Base-by-base conservation (phyloP, 306 rosid genomes). In the Fragaria iinumae region DNA sequence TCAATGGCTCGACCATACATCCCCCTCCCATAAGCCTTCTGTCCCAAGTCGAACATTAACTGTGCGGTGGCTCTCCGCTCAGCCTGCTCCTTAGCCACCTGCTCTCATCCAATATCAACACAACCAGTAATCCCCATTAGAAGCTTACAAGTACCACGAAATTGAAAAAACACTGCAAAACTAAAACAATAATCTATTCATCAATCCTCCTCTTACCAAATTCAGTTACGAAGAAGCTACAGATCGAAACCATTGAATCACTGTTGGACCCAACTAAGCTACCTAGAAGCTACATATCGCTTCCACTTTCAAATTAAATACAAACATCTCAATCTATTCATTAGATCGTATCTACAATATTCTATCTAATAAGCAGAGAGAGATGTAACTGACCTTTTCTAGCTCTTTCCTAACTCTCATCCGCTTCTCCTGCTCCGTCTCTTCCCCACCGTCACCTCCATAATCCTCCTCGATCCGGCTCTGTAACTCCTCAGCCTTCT, bases 1-100 rank as follows among this genome's bases (percentile, higher is more conserved):
- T 95, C 97, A 75, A 92, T 88, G 76, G 98, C 91, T 21, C 97
- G 96, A 56, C 97, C 91, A 52, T 95, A 95, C 88, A 83, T 90
- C 52, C 98, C 98, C 71, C 79, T 92, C 25, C 94, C 98, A 18
- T 95, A 95, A 8, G 97, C 97, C 83, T 86, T 95, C 84, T 95
- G 97, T 25, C 98, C 98, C 90, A 95, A 86, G 18, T 95, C 96
- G 70, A 88, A 95, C 98, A 95, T 95, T 84, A 92, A 77, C 81
- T 95, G 90, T 3, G 98, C 97, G 0, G 90, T 95, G 48, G 91
- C 97, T 76, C 98, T 88, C 87, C 91, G 80, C 86, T 95, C 97
- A 32, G 95, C 97, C 80, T 95, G 98, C 80, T 95, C 98, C 82
- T 88, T 87, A 39, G 98, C 98, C 82, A 92, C 97, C 98, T 94